phyloP scores from a whole-genome alignment of 2,329 filamentous ascomycete genomes.

The Rhinocladiella mackenziei region DNA sequence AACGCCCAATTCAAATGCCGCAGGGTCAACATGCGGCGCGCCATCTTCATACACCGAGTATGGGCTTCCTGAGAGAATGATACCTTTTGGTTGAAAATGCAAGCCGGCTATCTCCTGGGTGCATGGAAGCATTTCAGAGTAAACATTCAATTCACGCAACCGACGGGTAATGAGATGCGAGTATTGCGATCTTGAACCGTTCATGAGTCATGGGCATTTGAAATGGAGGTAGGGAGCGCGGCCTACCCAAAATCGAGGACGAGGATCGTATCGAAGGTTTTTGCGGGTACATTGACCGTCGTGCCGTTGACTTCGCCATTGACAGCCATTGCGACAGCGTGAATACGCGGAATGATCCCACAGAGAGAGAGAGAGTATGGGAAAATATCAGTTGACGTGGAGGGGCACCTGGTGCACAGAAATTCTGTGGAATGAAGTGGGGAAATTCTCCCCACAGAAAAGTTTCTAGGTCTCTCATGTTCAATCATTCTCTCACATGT shows the following conservation, averaged over 20 bases:
- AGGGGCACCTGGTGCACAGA: conserved; percentile 6
- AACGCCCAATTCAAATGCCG: conserved; percentile 70
- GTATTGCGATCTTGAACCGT: conserved; percentile 54
- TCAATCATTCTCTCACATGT: neutral
- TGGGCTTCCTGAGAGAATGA: conserved; percentile 70
- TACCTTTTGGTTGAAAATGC: conserved; percentile 73
- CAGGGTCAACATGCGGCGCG: conserved; percentile 75
- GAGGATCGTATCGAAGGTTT: conserved; percentile 36
- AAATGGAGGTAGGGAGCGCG: conserved; percentile 1
- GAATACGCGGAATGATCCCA: conserved; percentile 2
- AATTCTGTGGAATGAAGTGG: conserved; percentile 4
- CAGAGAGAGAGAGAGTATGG: conserved; percentile 5
- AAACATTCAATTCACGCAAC: conserved; percentile 74
- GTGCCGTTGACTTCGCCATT: conserved; percentile 26
- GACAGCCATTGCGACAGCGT: conserved; percentile 23
- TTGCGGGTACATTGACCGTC: conserved; percentile 30
- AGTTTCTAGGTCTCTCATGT: neutral
- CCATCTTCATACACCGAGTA: conserved; percentile 78
- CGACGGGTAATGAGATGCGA: conserved; percentile 71
- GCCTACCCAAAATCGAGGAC: conserved; percentile 36
- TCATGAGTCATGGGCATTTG: conserved; percentile 10
- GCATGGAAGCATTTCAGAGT: conserved; percentile 83
- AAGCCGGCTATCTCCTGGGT: conserved; percentile 76
- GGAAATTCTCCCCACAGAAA: conserved; percentile 15
- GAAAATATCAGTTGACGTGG: conserved; percentile 1